Base-by-base conservation (phyloP, 78 protist genomes). In the Cavenderia fasciculata region DNA sequence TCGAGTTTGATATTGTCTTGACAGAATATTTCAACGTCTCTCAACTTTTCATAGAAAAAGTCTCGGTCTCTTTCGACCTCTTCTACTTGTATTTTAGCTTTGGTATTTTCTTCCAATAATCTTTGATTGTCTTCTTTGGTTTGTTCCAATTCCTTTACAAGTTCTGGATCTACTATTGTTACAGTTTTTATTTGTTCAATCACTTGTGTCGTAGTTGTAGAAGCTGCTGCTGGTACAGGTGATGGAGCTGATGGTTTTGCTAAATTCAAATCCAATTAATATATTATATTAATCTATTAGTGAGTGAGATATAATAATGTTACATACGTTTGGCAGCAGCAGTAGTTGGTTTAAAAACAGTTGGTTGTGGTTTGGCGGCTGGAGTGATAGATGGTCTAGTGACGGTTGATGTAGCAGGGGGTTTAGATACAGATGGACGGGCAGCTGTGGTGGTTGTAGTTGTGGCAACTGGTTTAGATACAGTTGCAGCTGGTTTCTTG, bases 11-110 rank as follows among this genome's bases (percentile, higher is more conserved):
- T 74, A 25, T 23, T 51, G 4, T n/a, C 23, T 41, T 93, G 94
- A 74, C 97, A 94, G 62, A 76, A 63, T 6, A 86, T 44, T 63
- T 96, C 98, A n/a, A 95, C 76, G n/a, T 85, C 86, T 46, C 95
- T 75, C 38, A 96, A 74, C 11, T 92, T 95, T 0, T 73, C 62
- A 11, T 66, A 94, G 84, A 94, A 96, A 38, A 93, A 96, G 38
- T 95, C 95, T 23, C 97, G 54, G 52, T 96, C 98, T 1, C 8
- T 59, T 74, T 96, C 95, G 66, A 94, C 33, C 2, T 75, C 88
- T 14, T 93, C 85, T 40, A 84, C 69, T 25, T n/a, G 75, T 18
- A 36, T 6, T 29, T 59, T 63, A 12, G 92, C 12, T n/a, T 74
- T 52, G n/a, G 70, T 16, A 18, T 79, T 19, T 12, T 92, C 70